A percentile compares a stretch with the other conserved stretches of the same genome.
Conservation (phyloP, 495 filamentous ascomycete species). For the Talaromyces stipitatus region DNA sequence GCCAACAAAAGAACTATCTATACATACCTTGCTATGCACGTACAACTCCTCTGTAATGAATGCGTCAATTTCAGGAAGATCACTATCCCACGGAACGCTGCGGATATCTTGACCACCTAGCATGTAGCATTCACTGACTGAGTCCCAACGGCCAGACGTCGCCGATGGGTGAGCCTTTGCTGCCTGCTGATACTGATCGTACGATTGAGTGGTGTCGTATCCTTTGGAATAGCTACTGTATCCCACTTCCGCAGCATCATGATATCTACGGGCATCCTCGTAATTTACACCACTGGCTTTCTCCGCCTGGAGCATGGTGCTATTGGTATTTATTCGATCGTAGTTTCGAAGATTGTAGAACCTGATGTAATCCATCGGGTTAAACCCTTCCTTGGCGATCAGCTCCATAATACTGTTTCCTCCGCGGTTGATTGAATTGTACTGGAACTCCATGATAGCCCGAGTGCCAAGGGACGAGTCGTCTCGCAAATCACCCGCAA, state of each 20-base stretch:
- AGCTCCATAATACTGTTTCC: constrained; percentile 80
- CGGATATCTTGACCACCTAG: constrained; percentile 67
- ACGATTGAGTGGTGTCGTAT: constrained; percentile 36
- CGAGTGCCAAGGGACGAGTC: constrained; percentile 78
- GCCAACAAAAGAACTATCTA: not conserved
- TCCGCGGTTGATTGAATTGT: constrained; percentile 82
- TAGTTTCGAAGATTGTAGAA: constrained; percentile 96
- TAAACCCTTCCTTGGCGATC: constrained; percentile 61
- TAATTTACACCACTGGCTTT: constrained; percentile 64
- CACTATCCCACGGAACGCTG: constrained; percentile 66
- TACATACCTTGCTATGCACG: constrained; percentile 72
- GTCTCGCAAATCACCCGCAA: constrained; percentile 78
- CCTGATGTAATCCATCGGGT: constrained; percentile 74
- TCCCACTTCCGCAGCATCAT: constrained; percentile 45
- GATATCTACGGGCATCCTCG: constrained; percentile 57
- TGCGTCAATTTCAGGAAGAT: constrained; percentile 69
- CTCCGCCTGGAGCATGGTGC: constrained; percentile 57
- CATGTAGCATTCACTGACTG: constrained; percentile 80
- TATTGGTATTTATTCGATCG: constrained; percentile 76
- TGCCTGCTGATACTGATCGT: constrained; percentile 60
- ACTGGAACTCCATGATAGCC: constrained; percentile 95
- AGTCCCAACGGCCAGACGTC: constrained; percentile 57
- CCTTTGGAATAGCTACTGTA: constrained; percentile 30
- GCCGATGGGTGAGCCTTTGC: constrained; percentile 37
- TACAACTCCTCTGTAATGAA: constrained; percentile 94